Percentiles rank a stretch among this genome's conserved stretches.
Evolutionary conservation across 257 asterid genomes (phyloP).

Genomic region (Solanum raphanifolium): DNA sequence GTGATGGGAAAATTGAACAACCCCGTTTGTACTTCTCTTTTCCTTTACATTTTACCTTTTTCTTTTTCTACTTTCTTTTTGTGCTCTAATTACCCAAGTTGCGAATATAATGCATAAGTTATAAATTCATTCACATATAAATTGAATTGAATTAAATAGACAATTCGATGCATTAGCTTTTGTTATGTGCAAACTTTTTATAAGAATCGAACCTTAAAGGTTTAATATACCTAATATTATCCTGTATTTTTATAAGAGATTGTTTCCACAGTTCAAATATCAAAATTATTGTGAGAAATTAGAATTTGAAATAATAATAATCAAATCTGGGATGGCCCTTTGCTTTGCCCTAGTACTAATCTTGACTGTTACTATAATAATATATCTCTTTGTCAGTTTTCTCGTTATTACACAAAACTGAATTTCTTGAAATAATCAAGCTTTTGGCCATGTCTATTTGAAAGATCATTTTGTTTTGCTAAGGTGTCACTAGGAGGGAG

Average conservation of each 20-base stretch:
- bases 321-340: not conserved
- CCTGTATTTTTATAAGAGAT: rapidly evolving
- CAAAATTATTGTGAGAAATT: not conserved
- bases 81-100: not conserved
- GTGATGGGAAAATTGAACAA: not conserved
- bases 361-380: not conserved
- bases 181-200: too few relatives aligned
- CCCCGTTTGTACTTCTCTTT: not conserved
- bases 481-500: not conserved
- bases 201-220: rapidly evolving
- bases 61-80: not conserved
- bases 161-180: too few relatives aligned
- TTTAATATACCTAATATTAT: rapidly evolving
- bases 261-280: rapidly evolving
- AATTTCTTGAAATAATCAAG: not conserved
- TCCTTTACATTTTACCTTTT: not conserved
- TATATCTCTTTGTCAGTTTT: not conserved
- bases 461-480: not conserved
- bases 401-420: not conserved
- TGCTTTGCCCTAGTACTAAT: not conserved
- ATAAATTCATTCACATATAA: not conserved
- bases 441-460: not conserved
- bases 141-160: too few relatives aligned
- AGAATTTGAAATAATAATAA: not conserved
- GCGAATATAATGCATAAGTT: not conserved